Evolutionary conservation across 2,329 filamentous ascomycete genomes (phyloP), one percentile per base, ranked within the genome.

Genomic region (Colletotrichum sp.): DNA sequence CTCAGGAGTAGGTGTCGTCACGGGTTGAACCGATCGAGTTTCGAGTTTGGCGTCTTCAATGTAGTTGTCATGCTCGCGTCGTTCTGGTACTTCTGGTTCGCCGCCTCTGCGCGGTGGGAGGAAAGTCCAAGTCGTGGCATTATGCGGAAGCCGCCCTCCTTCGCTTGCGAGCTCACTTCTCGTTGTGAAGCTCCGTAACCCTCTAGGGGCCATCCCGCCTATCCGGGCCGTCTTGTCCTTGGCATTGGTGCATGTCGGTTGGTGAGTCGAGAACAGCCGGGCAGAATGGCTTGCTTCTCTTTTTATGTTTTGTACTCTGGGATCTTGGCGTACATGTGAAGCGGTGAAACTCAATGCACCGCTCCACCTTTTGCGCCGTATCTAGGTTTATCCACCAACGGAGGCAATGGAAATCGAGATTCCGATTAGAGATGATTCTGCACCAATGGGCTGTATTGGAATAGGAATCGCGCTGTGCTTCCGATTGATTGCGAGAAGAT

Each of bases 1-100:
- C 81, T 65, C 77, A 79, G 72, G 76, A 80, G 29, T 81, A 76
- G 43, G n/a, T 21, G n/a, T 51, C 43, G 43, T 51, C n/a, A 51
- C 13, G 3, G 43, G 43, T 51, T 34, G 33, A 34, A 8, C 4
- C 12, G 33, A 6, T 51, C n/a, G n/a, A 51, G 43, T 21, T 11
- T 51, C 43, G 43, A 24, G 24, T 31, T 38, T 36, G 24, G 59
- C 33, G 34, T 27, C 34, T 13, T 27, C 31, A 27, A 59, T 31
- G 5, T 18, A 59, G 11, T 31, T 38, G n/a, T 24, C 13, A 16
- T 62, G 9, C 7, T 62, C 33, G 21, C 24, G 54, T 57, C 54
- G 54, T 57, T 33, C 12, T 29, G 33, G 18, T n/a, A 34, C 57
- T 15, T 21, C 29, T 29, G 57, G 8, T 12, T 59, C 57, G 51